These are phyloP conservation scores for Selaginella moellendorffii DNA, from an alignment of 75 land plant genomes.

Conservation along the genomic window DNA sequence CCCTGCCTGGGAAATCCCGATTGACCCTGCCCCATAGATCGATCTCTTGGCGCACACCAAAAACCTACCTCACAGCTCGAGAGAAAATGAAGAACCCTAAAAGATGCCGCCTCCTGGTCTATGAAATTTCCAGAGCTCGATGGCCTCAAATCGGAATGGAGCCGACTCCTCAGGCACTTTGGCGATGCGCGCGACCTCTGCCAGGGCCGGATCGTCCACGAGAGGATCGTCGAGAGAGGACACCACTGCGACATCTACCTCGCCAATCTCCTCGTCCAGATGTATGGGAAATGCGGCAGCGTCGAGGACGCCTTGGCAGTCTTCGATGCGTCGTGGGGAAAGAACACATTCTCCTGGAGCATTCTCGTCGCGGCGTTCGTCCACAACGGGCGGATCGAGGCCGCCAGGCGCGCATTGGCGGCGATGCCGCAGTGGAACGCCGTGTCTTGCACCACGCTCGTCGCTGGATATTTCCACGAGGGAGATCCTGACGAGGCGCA, in stretches of 20 bases:
- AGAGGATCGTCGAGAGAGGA: not conserved
- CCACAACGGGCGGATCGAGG: not conserved
- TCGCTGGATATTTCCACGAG: not conserved
- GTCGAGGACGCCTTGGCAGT: not conserved
- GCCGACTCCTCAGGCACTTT: not conserved
- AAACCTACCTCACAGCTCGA: too few species aligned
- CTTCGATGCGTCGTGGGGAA: not conserved
- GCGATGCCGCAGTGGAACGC: not conserved
- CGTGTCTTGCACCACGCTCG: not conserved
- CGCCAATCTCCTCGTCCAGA: not conserved
- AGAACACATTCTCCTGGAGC: not conserved
- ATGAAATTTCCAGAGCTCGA: not conserved
- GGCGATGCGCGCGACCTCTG: not conserved
- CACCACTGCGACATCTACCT: not conserved
- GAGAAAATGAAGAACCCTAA: constrained; percentile 1
- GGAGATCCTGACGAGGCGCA: not conserved
- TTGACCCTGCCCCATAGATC: constrained; percentile 61
- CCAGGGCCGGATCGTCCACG: not conserved
- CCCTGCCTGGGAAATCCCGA: constrained; percentile 40
- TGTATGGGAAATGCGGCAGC: not conserved
- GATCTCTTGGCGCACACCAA: not conserved
- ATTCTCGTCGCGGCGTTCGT: not conserved
- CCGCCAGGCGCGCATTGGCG: not conserved
- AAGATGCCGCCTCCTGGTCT: not conserved
- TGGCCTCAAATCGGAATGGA: not conserved